phyloP scores from a whole-genome alignment of 1,284 basidiomycete species.

The Ceratobasidium sp. region DNA sequence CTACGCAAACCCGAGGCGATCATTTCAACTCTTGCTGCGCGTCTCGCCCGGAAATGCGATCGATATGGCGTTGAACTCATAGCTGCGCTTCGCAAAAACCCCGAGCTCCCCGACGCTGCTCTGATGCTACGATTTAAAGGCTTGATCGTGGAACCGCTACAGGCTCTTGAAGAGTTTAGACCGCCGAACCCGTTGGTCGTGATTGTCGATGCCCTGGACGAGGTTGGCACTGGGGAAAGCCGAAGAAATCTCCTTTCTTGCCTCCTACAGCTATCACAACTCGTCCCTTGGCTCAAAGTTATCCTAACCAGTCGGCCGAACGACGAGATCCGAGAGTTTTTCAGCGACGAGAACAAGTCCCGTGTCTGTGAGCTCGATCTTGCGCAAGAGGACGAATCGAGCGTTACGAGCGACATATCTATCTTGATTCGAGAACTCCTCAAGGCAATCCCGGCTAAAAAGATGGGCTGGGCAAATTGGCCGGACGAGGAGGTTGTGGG shows the following conservation, averaged over 20 bases:
- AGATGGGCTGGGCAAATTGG: not conserved
- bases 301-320: slow-evolving; percentile 43
- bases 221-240: slow-evolving; percentile 9
- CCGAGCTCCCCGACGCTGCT: not conserved
- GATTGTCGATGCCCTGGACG: slow-evolving; percentile 44
- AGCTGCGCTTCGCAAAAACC: slow-evolving; percentile 7
- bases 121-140: not conserved
- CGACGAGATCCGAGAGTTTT: not conserved
- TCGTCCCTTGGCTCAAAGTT: slow-evolving; percentile 19
- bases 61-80: slow-evolving; percentile 7
- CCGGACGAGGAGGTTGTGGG: not conserved
- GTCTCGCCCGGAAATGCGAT: not conserved
- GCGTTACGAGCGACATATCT: not conserved
- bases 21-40: slow-evolving; percentile 19
- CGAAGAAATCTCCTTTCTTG: not conserved
- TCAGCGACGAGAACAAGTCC: not conserved
- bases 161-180: not conserved
- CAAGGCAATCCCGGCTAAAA: not conserved
- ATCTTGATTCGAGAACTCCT: not conserved
- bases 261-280: not conserved
- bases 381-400: not conserved
- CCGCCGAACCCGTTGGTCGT: not conserved
- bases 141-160: slow-evolving; percentile 3
- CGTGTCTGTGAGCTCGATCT: not conserved
- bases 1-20: slow-evolving; percentile 22